A percentile compares a stretch with the other conserved stretches of the same genome.
phyloP scores from a whole-genome alignment of 768 basidiomycete genomes.

The Gymnopilus dilepis region DNA sequence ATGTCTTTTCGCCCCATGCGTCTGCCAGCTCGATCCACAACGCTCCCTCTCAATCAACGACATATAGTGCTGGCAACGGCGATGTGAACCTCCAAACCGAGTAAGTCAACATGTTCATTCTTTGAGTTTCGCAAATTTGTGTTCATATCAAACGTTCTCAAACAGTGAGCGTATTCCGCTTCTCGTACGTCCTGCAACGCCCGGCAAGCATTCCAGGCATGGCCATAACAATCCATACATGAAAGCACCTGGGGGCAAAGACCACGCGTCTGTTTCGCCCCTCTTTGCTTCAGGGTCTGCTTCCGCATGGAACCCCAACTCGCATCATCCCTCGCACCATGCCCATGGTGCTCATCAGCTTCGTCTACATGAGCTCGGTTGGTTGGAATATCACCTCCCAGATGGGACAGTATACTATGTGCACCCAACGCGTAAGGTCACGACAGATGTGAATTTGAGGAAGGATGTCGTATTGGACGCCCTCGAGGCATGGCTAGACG shows the following conservation, averaged over 20 bases:
- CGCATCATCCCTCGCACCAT: slow-evolving; percentile 4
- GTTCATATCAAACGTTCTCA: background rate
- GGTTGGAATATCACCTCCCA: slow-evolving; percentile 79
- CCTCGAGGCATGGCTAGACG: slow-evolving; percentile 54
- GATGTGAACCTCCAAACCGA: slow-evolving; percentile 29
- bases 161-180: slow-evolving; percentile 31
- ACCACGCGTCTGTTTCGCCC: slow-evolving; percentile 23
- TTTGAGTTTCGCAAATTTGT: background rate
- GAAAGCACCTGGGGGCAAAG: slow-evolving; percentile 8
- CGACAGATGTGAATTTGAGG: slow-evolving; percentile 76
- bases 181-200: slow-evolving; percentile 21
- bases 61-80: slow-evolving; percentile 17
- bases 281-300: slow-evolving; percentile 21
- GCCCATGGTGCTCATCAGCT: slow-evolving; percentile 22
- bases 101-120: slow-evolving; percentile 30
- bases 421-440: slow-evolving; percentile 62
- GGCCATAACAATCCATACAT: slow-evolving; percentile 8
- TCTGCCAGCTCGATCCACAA: slow-evolving; percentile 27
- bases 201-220: slow-evolving; percentile 18
- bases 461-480: slow-evolving; percentile 52
- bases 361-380: slow-evolving; percentile 62
- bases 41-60: slow-evolving; percentile 26
- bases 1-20: background rate
- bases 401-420: slow-evolving; percentile 74
- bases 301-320: slow-evolving; percentile 24